Evolutionary conservation across 2,329 filamentous ascomycete genomes (phyloP), one percentile per base, ranked within the genome.

Genomic region (Botrytis deweyae): DNA sequence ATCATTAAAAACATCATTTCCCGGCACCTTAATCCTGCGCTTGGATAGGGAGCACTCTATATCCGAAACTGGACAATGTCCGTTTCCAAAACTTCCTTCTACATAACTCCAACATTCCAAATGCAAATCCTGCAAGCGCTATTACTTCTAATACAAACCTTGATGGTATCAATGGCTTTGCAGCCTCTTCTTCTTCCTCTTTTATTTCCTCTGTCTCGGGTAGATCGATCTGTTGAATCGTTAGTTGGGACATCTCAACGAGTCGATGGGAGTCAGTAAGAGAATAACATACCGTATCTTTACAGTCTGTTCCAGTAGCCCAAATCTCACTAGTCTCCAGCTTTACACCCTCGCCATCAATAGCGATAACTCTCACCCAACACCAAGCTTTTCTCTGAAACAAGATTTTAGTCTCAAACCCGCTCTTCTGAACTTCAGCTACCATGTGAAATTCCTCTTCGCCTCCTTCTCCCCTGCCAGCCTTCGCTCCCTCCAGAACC

Each of bases 331-430:
- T 68, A 46, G 29, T 68, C 33, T 49, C n/a, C n/a, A 72, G 33
- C 5, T 25, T 40, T 16, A 38, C 62, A 18, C 40, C 71, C 40
- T 59, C 25, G 7, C 33, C 33, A 68, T n/a, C 63, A 8, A 72
- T 6, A 25, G 52, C 52, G 18, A 61, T 10, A 44, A 42, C 38
- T 14, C 29, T 59, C 8, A 68, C 40, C 38, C 49, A 72, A 61
- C 63, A 68, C 62, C 63, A 72, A 58, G 25, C 33, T 44, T 36
- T 55, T 18, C 40, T 46, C 5, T 46, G 70, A 42, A 49, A 72
- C 9, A 40, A 8, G 29, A 61, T 46, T 10, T 44, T 22, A 2
- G 40, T 72, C 40, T 69, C 71, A 49, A 72, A 68, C 9, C 33
- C 33, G 5, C 25, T 49, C 40, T 40, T 61, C 40, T 38, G 16